These are phyloP conservation scores for Neonectria neomacrospora DNA, from an alignment of 2,329 filamentous ascomycete species.

Conservation along the genomic window DNA sequence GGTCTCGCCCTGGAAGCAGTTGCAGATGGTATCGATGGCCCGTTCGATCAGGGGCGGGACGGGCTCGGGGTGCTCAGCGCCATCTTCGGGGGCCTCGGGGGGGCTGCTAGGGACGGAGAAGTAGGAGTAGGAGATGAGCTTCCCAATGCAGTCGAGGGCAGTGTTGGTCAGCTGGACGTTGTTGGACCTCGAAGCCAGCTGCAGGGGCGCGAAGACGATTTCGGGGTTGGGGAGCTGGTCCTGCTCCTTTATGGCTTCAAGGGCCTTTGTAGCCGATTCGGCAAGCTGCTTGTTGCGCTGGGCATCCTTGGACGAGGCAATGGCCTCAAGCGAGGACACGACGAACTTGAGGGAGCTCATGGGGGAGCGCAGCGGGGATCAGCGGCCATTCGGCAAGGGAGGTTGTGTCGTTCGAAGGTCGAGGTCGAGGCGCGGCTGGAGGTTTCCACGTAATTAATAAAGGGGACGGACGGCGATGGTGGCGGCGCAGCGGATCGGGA, in stretches of 20 bases:
- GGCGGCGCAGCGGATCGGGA: constrained; percentile 23
- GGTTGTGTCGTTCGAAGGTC: constrained; percentile 18
- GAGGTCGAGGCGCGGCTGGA: constrained; percentile 13
- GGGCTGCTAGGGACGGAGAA: constrained; percentile 76
- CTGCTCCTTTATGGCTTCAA: constrained; percentile 86
- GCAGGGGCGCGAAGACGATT: constrained; percentile 88
- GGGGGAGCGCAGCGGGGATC: constrained; percentile 61
- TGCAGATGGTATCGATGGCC: constrained; percentile 98
- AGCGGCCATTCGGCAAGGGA: constrained; percentile 57
- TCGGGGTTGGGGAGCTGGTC: constrained; percentile 90
- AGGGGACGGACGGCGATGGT: constrained; percentile 22
- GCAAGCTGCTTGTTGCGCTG: constrained; percentile 85
- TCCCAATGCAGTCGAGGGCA: constrained; percentile 96
- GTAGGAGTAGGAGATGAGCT: constrained; percentile 98
- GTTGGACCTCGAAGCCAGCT: constrained; percentile 87
- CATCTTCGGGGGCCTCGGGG: constrained; percentile 54
- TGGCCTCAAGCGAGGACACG: constrained; percentile 90
- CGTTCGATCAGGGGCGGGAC: constrained; percentile 87
- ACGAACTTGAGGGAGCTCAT: constrained; percentile 98
- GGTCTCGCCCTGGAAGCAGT: constrained; percentile 97
- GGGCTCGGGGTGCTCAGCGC: constrained; percentile 48
- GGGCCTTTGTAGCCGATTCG: constrained; percentile 82
- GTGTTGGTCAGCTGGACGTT: constrained; percentile 89
- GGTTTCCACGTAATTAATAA: constrained; percentile 27
- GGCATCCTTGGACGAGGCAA: constrained; percentile 91